These are phyloP conservation scores for Trichocladium uniseriatum DNA, from an alignment of 495 filamentous ascomycete species.

Conservation along the genomic window DNA sequence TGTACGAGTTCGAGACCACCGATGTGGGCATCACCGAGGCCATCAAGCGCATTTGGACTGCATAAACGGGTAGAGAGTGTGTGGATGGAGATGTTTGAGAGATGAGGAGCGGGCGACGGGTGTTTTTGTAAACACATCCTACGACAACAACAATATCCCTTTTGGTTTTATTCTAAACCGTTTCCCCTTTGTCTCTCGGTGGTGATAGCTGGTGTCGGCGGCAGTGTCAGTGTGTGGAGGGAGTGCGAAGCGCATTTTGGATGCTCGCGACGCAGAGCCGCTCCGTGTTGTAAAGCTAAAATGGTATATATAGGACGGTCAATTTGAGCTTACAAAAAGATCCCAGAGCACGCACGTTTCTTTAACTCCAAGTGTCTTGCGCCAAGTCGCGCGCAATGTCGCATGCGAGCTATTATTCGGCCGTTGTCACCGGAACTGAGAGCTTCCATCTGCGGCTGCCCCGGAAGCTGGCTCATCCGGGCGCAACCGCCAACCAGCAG, in stretches of 20 bases:
- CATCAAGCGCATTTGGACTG: slow-evolving; percentile 76
- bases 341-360: too few relatives aligned
- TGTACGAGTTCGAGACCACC: slow-evolving; percentile 99
- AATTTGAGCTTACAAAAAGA: too few relatives aligned
- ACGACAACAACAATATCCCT: slow-evolving; percentile 8
- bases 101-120: slow-evolving; percentile 1
- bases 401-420: not conserved
- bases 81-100: not conserved
- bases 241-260: not conserved
- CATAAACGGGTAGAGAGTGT: slow-evolving; percentile 28
- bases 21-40: slow-evolving; percentile 91
- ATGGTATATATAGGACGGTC: not conserved
- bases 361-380: too few relatives aligned
- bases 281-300: slow-evolving; percentile 4
- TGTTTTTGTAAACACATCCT: not conserved
- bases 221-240: not conserved
- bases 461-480: slow-evolving; percentile 10
- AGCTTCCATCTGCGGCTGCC: slow-evolving; percentile 3
- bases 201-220: not conserved
- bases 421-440: not conserved
- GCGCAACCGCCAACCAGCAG: not conserved
- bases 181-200: slow-evolving; percentile 9
- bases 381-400: too few relatives aligned
- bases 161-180: slow-evolving; percentile 1
- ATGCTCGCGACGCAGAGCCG: not conserved